Evolutionary conservation across 2,329 filamentous ascomycete genomes (phyloP).

Genomic region (Claviceps paspali): DNA sequence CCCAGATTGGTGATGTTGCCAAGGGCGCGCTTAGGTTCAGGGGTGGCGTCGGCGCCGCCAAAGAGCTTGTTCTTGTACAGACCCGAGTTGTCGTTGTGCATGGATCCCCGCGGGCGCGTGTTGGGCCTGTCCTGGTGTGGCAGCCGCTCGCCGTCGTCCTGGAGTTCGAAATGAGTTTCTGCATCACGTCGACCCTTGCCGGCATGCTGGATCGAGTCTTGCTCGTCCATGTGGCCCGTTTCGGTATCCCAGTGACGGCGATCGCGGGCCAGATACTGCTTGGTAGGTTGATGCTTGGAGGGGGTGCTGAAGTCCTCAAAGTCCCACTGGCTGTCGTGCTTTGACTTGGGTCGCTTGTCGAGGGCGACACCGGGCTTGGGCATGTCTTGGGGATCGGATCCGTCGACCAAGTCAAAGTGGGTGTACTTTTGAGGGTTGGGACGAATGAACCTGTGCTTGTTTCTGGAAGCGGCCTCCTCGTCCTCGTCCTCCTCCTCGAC

Average conservation of each 20-base stretch:
- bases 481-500: slow-evolving; percentile 25
- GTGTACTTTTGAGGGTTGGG: slow-evolving; percentile 67
- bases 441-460: slow-evolving; percentile 33
- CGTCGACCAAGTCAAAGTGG: slow-evolving; percentile 72
- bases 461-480: slow-evolving; percentile 26
- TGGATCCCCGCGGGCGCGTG: slow-evolving; percentile 34
- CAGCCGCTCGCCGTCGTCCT: slow-evolving; percentile 53
- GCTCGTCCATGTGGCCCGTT: slow-evolving; percentile 27
- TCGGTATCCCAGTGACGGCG: slow-evolving; percentile 69
- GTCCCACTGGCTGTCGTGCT: slow-evolving; percentile 64
- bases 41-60: slow-evolving; percentile 35
- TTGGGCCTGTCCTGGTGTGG: slow-evolving; percentile 29
- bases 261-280: slow-evolving; percentile 48
- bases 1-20: slow-evolving; percentile 58
- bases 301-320: slow-evolving; percentile 84
- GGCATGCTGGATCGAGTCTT: slow-evolving; percentile 42
- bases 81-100: slow-evolving; percentile 48
- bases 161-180: slow-evolving; percentile 69
- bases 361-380: slow-evolving; percentile 25
- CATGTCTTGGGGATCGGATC: slow-evolving; percentile 35
- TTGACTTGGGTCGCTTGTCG: slow-evolving; percentile 34
- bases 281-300: slow-evolving; percentile 49
- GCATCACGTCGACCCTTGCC: slow-evolving; percentile 63
- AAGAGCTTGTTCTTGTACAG: slow-evolving; percentile 70
- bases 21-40: slow-evolving; percentile 31